Conservation (phyloP, 2,329 filamentous ascomycete species). For the Dactylellina parvicollis region DNA sequence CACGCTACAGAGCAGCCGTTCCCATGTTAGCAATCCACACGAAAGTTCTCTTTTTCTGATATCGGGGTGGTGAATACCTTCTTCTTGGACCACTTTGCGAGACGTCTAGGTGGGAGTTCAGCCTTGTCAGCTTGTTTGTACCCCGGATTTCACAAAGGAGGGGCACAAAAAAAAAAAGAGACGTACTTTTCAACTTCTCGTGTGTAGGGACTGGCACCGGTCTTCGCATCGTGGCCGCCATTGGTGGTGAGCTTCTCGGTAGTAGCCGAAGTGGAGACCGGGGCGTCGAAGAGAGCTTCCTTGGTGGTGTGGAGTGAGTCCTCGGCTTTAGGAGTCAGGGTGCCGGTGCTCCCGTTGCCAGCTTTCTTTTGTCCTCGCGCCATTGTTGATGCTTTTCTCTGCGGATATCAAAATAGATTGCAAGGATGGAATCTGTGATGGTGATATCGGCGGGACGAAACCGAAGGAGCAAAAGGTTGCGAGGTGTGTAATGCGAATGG, state of each 20-base stretch:
- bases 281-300: conserved; percentile 37
- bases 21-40: conserved; percentile 34
- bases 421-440: neutral
- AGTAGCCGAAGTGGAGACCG: conserved; percentile 25
- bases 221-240: conserved; percentile 28
- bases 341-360: conserved; percentile 33
- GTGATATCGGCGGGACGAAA: neutral
- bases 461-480: neutral
- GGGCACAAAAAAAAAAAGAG: neutral
- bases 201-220: conserved; percentile 25
- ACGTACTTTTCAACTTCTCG: conserved; percentile 49
- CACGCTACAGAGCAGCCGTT: conserved; percentile 51
- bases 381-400: conserved; percentile 22
- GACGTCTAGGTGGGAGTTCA: conserved; percentile 13
- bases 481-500: neutral
- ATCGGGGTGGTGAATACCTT: conserved; percentile 27
- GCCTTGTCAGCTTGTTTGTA: neutral
- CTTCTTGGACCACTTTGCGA: conserved; percentile 52
- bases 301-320: conserved; percentile 30
- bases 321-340: conserved; percentile 49
- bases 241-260: conserved; percentile 31
- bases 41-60: neutral
- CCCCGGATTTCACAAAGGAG: neutral
- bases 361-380: conserved; percentile 44
- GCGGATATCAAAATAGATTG: conserved; percentile 10